phyloP scores from a whole-genome alignment of 2,329 filamentous ascomycete species.

The Sclerotinia nivalis region DNA sequence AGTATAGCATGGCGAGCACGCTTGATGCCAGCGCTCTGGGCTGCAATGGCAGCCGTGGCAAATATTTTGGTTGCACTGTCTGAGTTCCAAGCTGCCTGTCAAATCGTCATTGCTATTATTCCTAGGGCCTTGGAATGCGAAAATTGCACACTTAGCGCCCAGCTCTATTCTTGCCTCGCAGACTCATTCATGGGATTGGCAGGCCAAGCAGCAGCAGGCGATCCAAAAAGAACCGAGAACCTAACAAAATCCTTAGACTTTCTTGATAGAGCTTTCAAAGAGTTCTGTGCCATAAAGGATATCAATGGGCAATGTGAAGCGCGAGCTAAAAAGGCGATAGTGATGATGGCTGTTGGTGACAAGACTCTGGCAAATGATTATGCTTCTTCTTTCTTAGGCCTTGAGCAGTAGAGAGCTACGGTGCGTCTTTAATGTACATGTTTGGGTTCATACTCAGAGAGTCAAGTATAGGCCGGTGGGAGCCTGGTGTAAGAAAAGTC shows the following conservation, averaged over 20 bases:
- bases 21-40: conserved; percentile 61
- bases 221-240: conserved; percentile 49
- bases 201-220: conserved; percentile 45
- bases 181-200: conserved; percentile 68
- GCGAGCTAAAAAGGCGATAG: conserved; percentile 65
- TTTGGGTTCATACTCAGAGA: neutral
- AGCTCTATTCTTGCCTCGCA: conserved; percentile 59
- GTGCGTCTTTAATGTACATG: conserved; percentile 11
- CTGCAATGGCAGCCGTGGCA: conserved; percentile 57
- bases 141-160: conserved; percentile 57
- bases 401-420: conserved; percentile 45
- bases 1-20: conserved; percentile 60
- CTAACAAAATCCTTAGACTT: conserved; percentile 45
- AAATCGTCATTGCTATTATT: conserved; percentile 61
- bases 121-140: conserved; percentile 64
- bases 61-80: conserved; percentile 59
- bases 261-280: conserved; percentile 42
- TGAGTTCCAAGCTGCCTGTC: conserved; percentile 58
- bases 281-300: conserved; percentile 60
- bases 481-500: conserved; percentile 29
- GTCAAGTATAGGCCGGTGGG: neutral
- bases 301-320: conserved; percentile 61
- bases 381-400: conserved; percentile 54
- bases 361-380: conserved; percentile 55
- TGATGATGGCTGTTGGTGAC: conserved; percentile 61